Evolutionary conservation across 257 asterid species (phyloP), one percentile per base, ranked within the genome.

Genomic region (Capsicum baccatum): DNA sequence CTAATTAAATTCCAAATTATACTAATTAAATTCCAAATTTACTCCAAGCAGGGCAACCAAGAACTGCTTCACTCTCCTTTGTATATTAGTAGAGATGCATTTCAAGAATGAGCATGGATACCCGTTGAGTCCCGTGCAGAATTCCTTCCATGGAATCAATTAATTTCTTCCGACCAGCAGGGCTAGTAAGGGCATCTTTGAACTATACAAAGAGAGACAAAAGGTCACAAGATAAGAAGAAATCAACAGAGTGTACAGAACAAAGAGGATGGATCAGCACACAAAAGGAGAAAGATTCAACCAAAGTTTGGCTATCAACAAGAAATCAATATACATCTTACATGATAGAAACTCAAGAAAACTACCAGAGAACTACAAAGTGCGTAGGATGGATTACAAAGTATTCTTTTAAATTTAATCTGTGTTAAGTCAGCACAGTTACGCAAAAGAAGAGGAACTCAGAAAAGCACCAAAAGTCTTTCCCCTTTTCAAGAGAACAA

Each of bases 71-170:
- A 16, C 55, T 69, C 79, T 39, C 79, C 55, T 15, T 69, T 69
- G 55, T 42, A 42, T 17, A 42, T 42, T 69, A 69, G 8, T 69
- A 69, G 14, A 69, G 55, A 76, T 76, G 63, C 64, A 76, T 21
- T 52, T 26, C 63, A 76, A 52, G 44, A 26, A 76, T 15, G 62
- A 76, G 62, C 12, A 74, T 47, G 17, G 47, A 80, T 88, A 95
- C 99, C 98, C 92, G 94, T 81, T 87, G 92, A 87, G 91, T 92
- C 79, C 97, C 97, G 59, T 87, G 90, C 85, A 90, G 62, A 89
- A 95, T 91, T 83, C 93, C 93, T 85, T 95, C 97, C 90, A 92
- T 89, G 71, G 96, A 94, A 85, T 90, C 88, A 55, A 93, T 85
- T 86, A 95, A 92, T 86, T 94, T 93, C 73, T 55, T 83, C 80